Base-by-base conservation (phyloP, 306 rosid genomes). In the Fragaria vesca region DNA sequence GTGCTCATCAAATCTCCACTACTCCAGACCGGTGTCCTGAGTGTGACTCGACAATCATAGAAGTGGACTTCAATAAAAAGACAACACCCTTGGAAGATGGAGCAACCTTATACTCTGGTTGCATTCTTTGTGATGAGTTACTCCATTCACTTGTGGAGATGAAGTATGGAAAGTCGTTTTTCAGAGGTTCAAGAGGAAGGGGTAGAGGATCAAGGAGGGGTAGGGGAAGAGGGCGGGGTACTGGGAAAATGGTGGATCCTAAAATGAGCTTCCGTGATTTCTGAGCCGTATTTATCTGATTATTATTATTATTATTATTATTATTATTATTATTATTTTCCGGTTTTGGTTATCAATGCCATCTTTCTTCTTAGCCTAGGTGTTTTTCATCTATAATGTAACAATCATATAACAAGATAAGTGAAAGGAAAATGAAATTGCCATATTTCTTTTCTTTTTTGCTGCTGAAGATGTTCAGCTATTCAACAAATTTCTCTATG, bases 261-360 rank as follows among this genome's bases (percentile, higher is more conserved):
- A 94, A 90, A 85, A 94, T 94, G 98, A 94, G 97, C 77, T 94
- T 94, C 74, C 88, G 98, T 74, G 98, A 94, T 80, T 94, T 94
- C 74, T 92, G 84, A 83, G 2, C 20, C 8, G 43, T 20, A 51
- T 55, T 20, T 17, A 10, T 17, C 1, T 57, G 32, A 8, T 55
- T 16, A 13, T 17, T 52, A 30, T 16, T 4, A 51, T 51, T 16
- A 2, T n/a, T 6, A 12, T 55, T 26, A 30, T 28, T 28, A 40
- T 26, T 18, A 12, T 60, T 38, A 26, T 4, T 61, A 38, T 18
- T 20, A 5, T 28, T 5, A 26, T 26, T 26, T 7, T 40, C 0
- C 12, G 46, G 46, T 8, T 8, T 38, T 38, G 42, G 42, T 38
- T 38, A 38, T 38, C 7, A 5, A 6, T 38, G 42, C 42, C 42